Evolutionary conservation across 441 rosid species (phyloP).

Genomic region (Cnidoscolus chayamansa): DNA sequence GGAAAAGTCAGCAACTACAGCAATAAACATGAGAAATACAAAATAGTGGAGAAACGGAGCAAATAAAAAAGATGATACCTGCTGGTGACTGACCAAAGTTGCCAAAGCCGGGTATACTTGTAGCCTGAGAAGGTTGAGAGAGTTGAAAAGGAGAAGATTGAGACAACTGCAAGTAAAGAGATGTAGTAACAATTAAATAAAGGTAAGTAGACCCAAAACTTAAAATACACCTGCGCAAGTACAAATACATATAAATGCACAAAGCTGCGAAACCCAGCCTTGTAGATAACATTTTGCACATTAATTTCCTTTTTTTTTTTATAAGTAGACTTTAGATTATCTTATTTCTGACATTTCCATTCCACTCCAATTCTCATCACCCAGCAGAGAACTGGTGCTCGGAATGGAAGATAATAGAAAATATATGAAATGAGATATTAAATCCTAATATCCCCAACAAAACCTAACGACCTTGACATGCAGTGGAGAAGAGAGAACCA

Average conservation of each 20-base stretch:
- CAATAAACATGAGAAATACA: conserved; percentile 1
- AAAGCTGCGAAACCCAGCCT: neutral
- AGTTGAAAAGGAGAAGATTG: conserved; percentile 50
- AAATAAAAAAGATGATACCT: conserved; percentile 35
- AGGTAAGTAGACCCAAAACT: conserved; percentile 7
- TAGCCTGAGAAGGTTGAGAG: conserved; percentile 61
- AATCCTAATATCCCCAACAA: conserved; percentile 1
- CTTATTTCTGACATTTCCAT: neutral
- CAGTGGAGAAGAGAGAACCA: conserved; percentile 5
- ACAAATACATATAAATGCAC: neutral
- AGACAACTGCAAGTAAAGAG: conserved; percentile 42
- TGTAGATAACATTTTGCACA: too few relatives aligned
- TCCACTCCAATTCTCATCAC: neutral
- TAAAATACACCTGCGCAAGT: neutral
- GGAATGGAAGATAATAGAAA: conserved; percentile 1
- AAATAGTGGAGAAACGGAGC: neutral
- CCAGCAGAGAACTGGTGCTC: neutral
- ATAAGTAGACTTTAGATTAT: neutral
- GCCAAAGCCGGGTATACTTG: conserved; percentile 45
- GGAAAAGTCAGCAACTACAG: conserved; percentile 18
- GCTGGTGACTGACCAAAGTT: conserved; percentile 57
- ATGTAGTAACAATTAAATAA: conserved; percentile 17
- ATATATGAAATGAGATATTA: neutral
- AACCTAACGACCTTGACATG: neutral
- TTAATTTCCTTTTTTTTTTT: too few relatives aligned